Evolutionary conservation across 2,329 filamentous ascomycete species (phyloP).

Genomic region (Fusarium tuaranense): DNA sequence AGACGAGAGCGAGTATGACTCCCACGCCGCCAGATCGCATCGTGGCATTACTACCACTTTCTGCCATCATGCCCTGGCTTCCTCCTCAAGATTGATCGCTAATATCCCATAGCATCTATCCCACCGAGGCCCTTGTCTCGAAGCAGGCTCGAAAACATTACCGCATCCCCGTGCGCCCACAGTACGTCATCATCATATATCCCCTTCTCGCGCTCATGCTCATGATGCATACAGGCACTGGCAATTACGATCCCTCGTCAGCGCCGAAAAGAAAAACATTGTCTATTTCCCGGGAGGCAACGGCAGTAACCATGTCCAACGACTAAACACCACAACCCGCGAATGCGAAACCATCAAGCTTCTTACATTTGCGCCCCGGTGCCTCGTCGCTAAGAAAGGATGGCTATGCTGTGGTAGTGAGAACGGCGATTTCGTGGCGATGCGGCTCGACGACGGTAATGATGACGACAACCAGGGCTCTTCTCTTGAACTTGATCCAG

Average conservation of each 20-base stretch:
- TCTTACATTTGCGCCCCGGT: conserved; percentile 81
- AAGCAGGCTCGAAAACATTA: conserved; percentile 74
- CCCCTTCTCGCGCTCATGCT: conserved; percentile 14
- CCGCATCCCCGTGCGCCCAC: conserved; percentile 72
- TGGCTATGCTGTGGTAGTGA: conserved; percentile 94
- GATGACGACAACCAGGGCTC: conserved; percentile 44
- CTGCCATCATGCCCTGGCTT: conserved; percentile 27
- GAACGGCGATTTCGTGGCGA: conserved; percentile 86
- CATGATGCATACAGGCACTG: conserved; percentile 71
- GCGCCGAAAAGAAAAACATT: conserved; percentile 78
- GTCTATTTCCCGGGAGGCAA: conserved; percentile 87
- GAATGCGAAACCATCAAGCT: conserved; percentile 80
- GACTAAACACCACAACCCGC: conserved; percentile 75
- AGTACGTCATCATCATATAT: conserved; percentile 61
- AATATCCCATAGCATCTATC: conserved; percentile 65
- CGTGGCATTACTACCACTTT: neutral
- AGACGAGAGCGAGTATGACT: conserved; percentile 63
- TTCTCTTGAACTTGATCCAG: conserved; percentile 48
- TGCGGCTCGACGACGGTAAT: conserved; percentile 67
- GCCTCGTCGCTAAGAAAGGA: conserved; percentile 85
- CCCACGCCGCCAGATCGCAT: neutral
- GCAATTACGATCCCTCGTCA: conserved; percentile 92
- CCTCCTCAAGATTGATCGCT: conserved; percentile 12
- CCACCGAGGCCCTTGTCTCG: conserved; percentile 74
- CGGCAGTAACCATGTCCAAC: conserved; percentile 73